These are phyloP conservation scores for Boletus coccyginus DNA, from an alignment of 768 basidiomycete species.

Conservation along the genomic window DNA sequence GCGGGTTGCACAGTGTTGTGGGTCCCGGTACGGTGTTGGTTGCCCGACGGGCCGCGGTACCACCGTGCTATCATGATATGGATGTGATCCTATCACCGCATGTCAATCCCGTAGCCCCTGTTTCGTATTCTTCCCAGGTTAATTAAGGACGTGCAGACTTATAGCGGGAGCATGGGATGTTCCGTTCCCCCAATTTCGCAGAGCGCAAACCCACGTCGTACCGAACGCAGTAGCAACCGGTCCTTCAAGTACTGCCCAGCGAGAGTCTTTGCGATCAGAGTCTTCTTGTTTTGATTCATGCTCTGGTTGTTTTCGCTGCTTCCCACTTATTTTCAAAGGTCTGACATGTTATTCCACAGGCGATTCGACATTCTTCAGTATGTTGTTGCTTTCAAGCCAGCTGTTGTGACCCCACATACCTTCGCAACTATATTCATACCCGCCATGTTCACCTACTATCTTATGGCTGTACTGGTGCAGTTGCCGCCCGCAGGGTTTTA, in stretches of 20 bases:
- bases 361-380: conserved; percentile 5
- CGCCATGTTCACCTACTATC: conserved; percentile 44
- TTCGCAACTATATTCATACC: conserved; percentile 39
- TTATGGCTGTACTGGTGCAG: conserved; percentile 52
- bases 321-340: neutral
- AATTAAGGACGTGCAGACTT: no score
- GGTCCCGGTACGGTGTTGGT: no score
- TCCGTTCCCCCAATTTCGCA: neutral
- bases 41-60: no score
- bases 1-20: no score
- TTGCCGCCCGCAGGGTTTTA: conserved; percentile 41
- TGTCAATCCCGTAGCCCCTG: no score
- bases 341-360: conserved; percentile 10
- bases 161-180: no score
- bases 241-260: no score
- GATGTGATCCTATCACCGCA: no score
- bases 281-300: conserved; percentile 1
- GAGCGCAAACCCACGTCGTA: neutral
- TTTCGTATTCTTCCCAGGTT: no score
- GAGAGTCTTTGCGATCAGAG: neutral
- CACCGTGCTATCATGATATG: no score
- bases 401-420: conserved; percentile 26
- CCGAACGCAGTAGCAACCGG: neutral
- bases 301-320: conserved; percentile 8
- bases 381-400: conserved; percentile 15